These are phyloP conservation scores for Blastomyces gilchristii DNA, from an alignment of 2,329 filamentous ascomycete species.

Conservation along the genomic window DNA sequence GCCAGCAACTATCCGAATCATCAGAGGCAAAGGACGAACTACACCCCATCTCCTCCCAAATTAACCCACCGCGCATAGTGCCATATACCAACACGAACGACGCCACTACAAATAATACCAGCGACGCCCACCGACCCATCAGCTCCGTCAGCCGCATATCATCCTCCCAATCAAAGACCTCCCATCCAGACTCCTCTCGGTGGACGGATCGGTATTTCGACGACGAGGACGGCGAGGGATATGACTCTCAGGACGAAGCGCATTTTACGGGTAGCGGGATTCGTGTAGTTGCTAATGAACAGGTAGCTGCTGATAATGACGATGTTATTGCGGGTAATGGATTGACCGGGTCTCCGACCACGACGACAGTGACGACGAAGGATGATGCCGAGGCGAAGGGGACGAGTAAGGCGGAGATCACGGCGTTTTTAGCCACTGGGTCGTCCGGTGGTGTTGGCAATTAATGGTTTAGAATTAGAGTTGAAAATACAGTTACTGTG, in stretches of 20 bases:
- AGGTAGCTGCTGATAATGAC: neutral
- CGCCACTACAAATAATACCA: neutral
- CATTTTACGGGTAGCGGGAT: slow-evolving; percentile 2
- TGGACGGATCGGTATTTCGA: slow-evolving; percentile 18
- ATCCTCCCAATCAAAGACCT: slow-evolving; percentile 13
- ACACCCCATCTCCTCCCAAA: neutral
- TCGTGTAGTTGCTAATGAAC: neutral
- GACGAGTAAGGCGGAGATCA: neutral
- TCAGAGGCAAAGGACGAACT: neutral
- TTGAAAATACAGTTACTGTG: neutral
- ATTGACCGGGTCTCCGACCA: neutral
- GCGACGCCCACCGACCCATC: neutral
- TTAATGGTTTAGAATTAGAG: neutral
- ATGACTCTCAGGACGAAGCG: slow-evolving; percentile 11
- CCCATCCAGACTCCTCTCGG: slow-evolving; percentile 12
- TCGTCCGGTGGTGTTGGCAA: neutral
- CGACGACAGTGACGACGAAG: neutral
- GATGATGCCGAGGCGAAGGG: neutral
- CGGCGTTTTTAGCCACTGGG: neutral
- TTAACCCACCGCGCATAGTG: neutral
- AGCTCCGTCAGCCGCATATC: slow-evolving; percentile 6
- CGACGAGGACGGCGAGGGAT: slow-evolving; percentile 9
- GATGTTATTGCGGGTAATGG: neutral
- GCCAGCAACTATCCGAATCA: neutral
- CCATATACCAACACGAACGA: neutral